A percentile compares a stretch with the other conserved stretches of the same genome.
Conservation (phyloP, 1,284 basidiomycete genomes). For the Porogramme epimiltina region DNA sequence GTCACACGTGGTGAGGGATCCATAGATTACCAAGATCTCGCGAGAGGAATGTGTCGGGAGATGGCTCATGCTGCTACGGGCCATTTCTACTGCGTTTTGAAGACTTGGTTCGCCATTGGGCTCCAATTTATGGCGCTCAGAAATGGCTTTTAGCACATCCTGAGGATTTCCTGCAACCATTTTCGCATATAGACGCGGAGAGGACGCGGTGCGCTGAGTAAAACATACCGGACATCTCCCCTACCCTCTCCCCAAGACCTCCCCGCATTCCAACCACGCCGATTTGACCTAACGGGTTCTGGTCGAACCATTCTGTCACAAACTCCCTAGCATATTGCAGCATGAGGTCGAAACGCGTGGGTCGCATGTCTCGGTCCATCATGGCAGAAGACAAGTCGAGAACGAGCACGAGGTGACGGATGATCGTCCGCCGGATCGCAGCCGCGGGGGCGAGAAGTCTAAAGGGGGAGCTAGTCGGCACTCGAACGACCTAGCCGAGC, state of each 20-base stretch:
- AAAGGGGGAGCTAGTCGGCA: not conserved
- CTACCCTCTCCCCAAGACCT: slow-evolving; percentile 84
- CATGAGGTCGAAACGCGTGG: slow-evolving; percentile 88
- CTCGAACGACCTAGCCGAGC: not conserved
- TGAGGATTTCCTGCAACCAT: slow-evolving; percentile 82
- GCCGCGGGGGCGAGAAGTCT: slow-evolving; percentile 80
- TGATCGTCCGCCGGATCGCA: slow-evolving; percentile 93
- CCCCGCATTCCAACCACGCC: slow-evolving; percentile 91
- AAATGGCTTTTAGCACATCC: slow-evolving; percentile 85
- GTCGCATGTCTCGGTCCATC: slow-evolving; percentile 94
- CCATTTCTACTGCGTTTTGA: slow-evolving; percentile 98
- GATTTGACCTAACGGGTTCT: slow-evolving; percentile 98
- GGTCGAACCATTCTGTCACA: slow-evolving; percentile 97
- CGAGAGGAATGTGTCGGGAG: slow-evolving; percentile 94
- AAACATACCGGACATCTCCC: slow-evolving; percentile 83
- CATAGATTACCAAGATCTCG: slow-evolving; percentile 92
- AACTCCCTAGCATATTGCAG: slow-evolving; percentile 91
- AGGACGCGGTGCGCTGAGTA: slow-evolving; percentile 4
- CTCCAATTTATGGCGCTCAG: slow-evolving; percentile 87
- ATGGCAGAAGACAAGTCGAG: slow-evolving; percentile 92
- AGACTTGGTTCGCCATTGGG: slow-evolving; percentile 92
- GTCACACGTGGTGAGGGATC: slow-evolving; percentile 94
- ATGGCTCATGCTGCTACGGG: slow-evolving; percentile 89
- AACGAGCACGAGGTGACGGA: slow-evolving; percentile 90
- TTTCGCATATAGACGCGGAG: slow-evolving; percentile 31